Base-by-base conservation (phyloP, 192 early-diverging fungal species). In the Entomortierella lignicola region DNA sequence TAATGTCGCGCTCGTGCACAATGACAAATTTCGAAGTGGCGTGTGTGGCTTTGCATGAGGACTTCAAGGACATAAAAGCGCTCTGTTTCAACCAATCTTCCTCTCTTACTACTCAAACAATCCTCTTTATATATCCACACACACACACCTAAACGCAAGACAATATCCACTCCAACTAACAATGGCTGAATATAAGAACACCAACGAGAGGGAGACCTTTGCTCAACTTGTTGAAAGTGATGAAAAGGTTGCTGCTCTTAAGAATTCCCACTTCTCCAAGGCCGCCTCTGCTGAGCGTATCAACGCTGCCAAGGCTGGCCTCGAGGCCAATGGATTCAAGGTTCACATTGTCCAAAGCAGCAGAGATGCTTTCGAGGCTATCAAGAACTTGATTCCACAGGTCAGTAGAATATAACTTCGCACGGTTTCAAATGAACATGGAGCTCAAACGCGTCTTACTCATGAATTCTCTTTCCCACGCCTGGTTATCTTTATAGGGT, bases 381-480 rank as follows among this genome's bases (percentile, higher is more conserved):
- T 83, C 77, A 83, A 82, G 65, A 60, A 43, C 44, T 34, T 81
- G 47, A 83, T 83, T 47, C 82, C 82, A 5, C 51, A 50, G 43
- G 82, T 77, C 59, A 69, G 73, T 27, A 25, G 41, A 29, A n/a
- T 6, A 18, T 4, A 23, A 50, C 20, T 48, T 7, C 5, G 30
- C 30, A 63, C 29, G 18, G 0, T 27, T 6, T 6, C 17, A 26
- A 2, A 41, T 10, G 47, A n/a, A 50, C 17, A 50, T 17, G 47
- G 7, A 30, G 32, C 30, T 15, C 29, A 34, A 23, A 21, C 43
- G 60, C 62, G 27, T 34, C 20, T 23, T 8, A 27, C 15, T 44
- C 20, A 32, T n/a, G n/a, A n/a, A n/a, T 32, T 58, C 53, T 4
- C 63, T 8, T 50, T 11, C n/a, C 25, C 56, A 11, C 60, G 2